These are phyloP conservation scores for Solanum hybrid DNA, from an alignment of 305 asterid genomes.

Conservation along the genomic window DNA sequence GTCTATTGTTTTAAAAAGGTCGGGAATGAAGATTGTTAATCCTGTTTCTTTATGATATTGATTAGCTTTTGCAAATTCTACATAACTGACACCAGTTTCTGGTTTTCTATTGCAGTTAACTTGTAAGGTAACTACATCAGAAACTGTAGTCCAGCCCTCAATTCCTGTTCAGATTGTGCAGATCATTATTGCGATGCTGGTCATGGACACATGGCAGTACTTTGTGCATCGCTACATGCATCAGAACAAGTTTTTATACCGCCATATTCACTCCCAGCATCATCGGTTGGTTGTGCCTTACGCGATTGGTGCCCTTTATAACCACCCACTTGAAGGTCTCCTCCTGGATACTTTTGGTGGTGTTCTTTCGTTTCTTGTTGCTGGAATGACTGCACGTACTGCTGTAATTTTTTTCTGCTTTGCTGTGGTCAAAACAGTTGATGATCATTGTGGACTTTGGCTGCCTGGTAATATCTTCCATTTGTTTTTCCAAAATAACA, in stretches of 20 bases:
- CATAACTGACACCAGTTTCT: not conserved
- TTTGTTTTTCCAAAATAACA: constrained; percentile 57
- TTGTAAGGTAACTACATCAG: constrained; percentile 34
- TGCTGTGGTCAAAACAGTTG: constrained; percentile 72
- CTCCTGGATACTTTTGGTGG: constrained; percentile 82
- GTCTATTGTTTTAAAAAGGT: not conserved
- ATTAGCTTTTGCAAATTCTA: not conserved
- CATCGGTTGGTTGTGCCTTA: constrained; percentile 71
- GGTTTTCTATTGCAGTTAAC: constrained; percentile 53
- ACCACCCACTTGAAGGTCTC: constrained; percentile 89
- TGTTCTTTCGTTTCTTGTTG: constrained; percentile 70
- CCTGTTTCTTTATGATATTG: not conserved
- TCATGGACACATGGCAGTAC: constrained; percentile 95
- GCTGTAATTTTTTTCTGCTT: constrained; percentile 79
- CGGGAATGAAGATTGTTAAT: not conserved
- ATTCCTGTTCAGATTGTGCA: constrained; percentile 45
- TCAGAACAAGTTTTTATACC: constrained; percentile 73
- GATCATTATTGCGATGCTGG: constrained; percentile 64
- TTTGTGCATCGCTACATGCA: constrained; percentile 97
- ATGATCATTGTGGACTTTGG: constrained; percentile 91
- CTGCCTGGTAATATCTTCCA: constrained; percentile 84
- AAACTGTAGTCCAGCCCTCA: constrained; percentile 39
- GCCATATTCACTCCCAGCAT: constrained; percentile 79
- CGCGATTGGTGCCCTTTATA: constrained; percentile 84
- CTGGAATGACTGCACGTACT: constrained; percentile 87